Evolutionary conservation across 2,329 filamentous ascomycete species (phyloP).

Genomic region (Claviceps humidiphila): DNA sequence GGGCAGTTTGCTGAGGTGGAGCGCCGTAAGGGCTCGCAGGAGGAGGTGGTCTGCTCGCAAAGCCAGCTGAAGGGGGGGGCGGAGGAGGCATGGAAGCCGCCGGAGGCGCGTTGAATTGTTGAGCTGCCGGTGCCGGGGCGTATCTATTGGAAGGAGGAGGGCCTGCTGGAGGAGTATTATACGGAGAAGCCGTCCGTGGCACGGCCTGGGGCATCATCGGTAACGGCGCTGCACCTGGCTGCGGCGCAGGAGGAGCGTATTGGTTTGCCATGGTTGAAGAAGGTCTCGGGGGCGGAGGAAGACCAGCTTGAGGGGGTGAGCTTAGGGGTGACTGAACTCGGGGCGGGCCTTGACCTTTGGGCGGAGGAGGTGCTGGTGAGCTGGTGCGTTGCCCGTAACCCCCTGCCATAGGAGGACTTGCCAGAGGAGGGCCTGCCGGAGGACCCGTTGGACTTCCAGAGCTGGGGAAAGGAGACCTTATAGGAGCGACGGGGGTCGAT

Average conservation of each 20-base stretch:
- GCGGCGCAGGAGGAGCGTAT: conserved; percentile 40
- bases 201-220: conserved; percentile 42
- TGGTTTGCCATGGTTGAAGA: conserved; percentile 50
- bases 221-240: conserved; percentile 50
- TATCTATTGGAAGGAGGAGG: conserved; percentile 64
- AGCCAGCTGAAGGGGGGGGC: conserved; percentile 18
- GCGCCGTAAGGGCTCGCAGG: conserved; percentile 29
- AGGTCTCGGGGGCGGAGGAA: conserved; percentile 43
- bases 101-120: conserved; percentile 33
- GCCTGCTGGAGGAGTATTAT: conserved; percentile 63
- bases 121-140: conserved; percentile 50
- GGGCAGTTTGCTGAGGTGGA: conserved; percentile 32
- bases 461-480: conserved; percentile 64
- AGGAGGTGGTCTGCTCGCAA: conserved; percentile 29
- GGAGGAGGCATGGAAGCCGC: conserved; percentile 25
- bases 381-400: conserved; percentile 51
- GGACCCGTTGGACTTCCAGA: conserved; percentile 39
- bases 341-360: conserved; percentile 56
- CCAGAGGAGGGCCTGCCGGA: conserved; percentile 11
- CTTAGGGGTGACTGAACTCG: conserved; percentile 61
- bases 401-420: conserved; percentile 28
- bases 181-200: conserved; percentile 69
- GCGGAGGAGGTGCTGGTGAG: conserved; percentile 66
- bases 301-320: conserved; percentile 32
- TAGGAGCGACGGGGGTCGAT: conserved; percentile 57